Percentiles rank a stretch among this genome's conserved stretches.
Conservation (phyloP, 768 basidiomycete species). For the Coprinopsis sp. region DNA sequence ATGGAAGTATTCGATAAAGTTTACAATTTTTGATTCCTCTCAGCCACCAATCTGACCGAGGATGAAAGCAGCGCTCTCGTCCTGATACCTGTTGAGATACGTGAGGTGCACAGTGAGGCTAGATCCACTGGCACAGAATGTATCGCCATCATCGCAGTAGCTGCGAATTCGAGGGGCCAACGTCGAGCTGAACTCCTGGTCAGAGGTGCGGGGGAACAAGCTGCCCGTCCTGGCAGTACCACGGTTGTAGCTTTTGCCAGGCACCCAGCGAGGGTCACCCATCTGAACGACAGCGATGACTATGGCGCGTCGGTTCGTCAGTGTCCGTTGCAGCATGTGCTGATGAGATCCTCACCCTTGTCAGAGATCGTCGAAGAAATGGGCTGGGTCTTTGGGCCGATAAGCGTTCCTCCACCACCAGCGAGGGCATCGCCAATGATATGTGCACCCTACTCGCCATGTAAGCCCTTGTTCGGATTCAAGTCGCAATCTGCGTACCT, state of each 20-base stretch:
- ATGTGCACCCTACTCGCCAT: constrained; percentile 21
- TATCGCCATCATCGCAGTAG: constrained; percentile 25
- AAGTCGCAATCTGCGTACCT: constrained; percentile 8
- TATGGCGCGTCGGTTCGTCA: background rate
- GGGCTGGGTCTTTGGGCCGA: constrained; percentile 19
- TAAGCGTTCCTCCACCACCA: constrained; percentile 18
- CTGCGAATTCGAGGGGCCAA: constrained; percentile 20
- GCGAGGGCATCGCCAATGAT: constrained; percentile 25
- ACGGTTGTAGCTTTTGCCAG: constrained; percentile 21
- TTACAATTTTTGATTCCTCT: too few relatives aligned
- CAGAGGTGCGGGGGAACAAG: constrained; percentile 18
- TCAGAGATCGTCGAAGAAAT: constrained; percentile 17
- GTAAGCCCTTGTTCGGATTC: background rate
- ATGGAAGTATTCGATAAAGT: too few relatives aligned
- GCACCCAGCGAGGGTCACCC: constrained; percentile 25
- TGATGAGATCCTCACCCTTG: constrained; percentile 8
- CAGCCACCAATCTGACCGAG: constrained; percentile 24
- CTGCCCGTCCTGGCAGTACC: constrained; percentile 17
- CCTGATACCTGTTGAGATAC: constrained; percentile 24
- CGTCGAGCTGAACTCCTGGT: constrained; percentile 20
- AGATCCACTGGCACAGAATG: constrained; percentile 25
- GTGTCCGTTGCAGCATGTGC: background rate
- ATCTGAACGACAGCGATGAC: constrained; percentile 24
- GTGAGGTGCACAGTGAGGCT: constrained; percentile 18
- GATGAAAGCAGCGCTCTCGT: constrained; percentile 22